Conservation (phyloP, 1,284 basidiomycete species). For the Puccinia sorghi region DNA sequence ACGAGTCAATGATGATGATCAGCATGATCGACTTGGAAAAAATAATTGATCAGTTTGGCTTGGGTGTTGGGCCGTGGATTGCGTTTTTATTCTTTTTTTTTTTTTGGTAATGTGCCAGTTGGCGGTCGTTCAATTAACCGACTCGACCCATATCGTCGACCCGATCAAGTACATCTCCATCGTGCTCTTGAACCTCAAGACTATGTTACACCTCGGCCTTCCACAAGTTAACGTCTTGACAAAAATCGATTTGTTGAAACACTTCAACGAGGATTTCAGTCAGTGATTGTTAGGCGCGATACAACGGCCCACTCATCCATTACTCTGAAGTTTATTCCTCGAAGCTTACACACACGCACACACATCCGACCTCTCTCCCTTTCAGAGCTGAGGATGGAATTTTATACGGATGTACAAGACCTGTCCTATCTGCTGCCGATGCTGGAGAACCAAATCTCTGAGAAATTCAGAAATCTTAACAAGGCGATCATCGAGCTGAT, state of each 20-base stretch:
- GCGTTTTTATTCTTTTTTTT: not conserved
- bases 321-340: not conserved
- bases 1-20: not conserved
- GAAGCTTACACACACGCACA: not conserved
- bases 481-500: constrained; percentile 85
- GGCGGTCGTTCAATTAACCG: constrained; percentile 90
- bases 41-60: too few relatives aligned
- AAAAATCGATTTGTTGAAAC: constrained; percentile 81
- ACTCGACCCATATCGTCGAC: constrained; percentile 95
- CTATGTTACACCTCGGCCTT: constrained; percentile 97
- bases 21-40: not conserved
- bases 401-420: constrained; percentile 97
- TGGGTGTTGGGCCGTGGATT: not conserved
- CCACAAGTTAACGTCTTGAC: constrained; percentile 97
- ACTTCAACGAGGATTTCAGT: constrained; percentile 82
- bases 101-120: constrained; percentile 63
- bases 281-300: not conserved
- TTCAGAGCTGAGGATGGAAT: constrained; percentile 91
- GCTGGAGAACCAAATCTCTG: constrained; percentile 60
- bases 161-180: constrained; percentile 92
- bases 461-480: constrained; percentile 71
- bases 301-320: not conserved
- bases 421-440: constrained; percentile 80
- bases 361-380: not conserved
- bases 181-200: constrained; percentile 82